Percentiles rank a stretch among this genome's conserved stretches.
phyloP scores from a whole-genome alignment of 2,329 filamentous ascomycete species.

The Cladosporium sp. region DNA sequence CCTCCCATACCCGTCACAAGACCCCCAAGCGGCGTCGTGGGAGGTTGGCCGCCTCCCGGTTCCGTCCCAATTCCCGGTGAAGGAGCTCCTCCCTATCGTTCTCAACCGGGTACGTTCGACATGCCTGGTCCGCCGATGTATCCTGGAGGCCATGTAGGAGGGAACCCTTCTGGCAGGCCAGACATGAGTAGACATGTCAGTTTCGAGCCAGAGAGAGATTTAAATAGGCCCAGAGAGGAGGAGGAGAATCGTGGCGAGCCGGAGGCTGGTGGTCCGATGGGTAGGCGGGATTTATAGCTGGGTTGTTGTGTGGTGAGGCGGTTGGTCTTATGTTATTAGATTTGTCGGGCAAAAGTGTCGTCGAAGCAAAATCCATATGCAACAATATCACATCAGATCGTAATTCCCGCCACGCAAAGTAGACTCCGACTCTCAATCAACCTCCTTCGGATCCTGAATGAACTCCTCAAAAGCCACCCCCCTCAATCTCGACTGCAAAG shows the following conservation, averaged over 20 bases:
- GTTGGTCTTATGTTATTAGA: no score
- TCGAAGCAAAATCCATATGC: no score
- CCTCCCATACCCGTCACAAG: not conserved
- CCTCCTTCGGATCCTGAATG: slow-evolving; percentile 1
- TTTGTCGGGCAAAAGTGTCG: not conserved
- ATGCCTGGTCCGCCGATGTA: not conserved
- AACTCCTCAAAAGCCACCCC: slow-evolving; percentile 23
- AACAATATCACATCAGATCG: no score
- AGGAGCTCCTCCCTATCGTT: slow-evolving; percentile 1
- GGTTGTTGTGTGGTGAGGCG: not conserved
- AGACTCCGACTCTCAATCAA: not conserved
- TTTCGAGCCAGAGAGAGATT: slow-evolving; percentile 11
- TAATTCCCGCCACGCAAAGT: not conserved
- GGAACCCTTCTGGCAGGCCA: not conserved
- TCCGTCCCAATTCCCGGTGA: not conserved
- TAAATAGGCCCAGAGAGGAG: slow-evolving; percentile 16
- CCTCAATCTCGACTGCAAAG: slow-evolving; percentile 10
- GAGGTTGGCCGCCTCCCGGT: not conserved
- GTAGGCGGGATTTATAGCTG: not conserved
- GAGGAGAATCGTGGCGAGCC: slow-evolving; percentile 16
- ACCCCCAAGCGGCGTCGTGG: not conserved
- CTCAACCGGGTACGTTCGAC: not conserved
- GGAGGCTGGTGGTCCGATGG: slow-evolving; percentile 13
- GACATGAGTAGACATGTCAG: not conserved
- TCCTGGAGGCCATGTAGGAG: not conserved